Evolutionary conservation across 192 early-diverging fungal genomes (phyloP), one percentile per base, ranked within the genome.

Genomic region (Chytriomyces hyalinus): DNA sequence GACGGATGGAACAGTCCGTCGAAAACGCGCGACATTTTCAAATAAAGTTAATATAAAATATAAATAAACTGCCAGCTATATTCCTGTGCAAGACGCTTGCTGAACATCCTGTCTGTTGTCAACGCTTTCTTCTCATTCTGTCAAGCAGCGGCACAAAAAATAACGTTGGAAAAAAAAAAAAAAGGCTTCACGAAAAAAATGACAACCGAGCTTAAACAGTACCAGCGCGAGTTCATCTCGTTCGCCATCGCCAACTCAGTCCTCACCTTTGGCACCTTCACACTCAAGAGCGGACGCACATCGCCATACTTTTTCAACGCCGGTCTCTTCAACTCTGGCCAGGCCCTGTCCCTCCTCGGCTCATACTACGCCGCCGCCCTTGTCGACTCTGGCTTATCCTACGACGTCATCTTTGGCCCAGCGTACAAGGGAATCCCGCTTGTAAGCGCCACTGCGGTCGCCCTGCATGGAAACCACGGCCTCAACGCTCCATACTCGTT

Each of bases 381-480:
- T 49, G 79, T 86, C 20, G 91, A 93, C 80, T 83, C 84, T 10
- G 85, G 83, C 11, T 80, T 97, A 65, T 68, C 84, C 49, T 94
- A 92, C 80, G 94, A 96, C 83, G 89, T 97, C 20, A 82, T 99
- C 51, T 98, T 98, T 87, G 98, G 98, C 8, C 98, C 98, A 0
- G 98, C 98, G 10, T 99, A 99, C 90, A 99, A 99, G 89, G 98
- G 96, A 51, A 95, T 99, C 73, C 97, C 97, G 9, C 87, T 99
- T 6, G 94, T 94, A 2, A 90, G 93, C 20, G 83, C 95, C 6
- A 91, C 94, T 0, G 92, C 91, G 46, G 90, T 98, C 48, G 88
- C 93, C 5, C 84, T 99, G 66, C 87, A 90, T 45, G 84, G 69
- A 20, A 85, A 92, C 51, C 81, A 90, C 67, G 71, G 83, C 24